Base-by-base conservation (phyloP, 805 yeast species). In the Priceomyces carsonii region DNA sequence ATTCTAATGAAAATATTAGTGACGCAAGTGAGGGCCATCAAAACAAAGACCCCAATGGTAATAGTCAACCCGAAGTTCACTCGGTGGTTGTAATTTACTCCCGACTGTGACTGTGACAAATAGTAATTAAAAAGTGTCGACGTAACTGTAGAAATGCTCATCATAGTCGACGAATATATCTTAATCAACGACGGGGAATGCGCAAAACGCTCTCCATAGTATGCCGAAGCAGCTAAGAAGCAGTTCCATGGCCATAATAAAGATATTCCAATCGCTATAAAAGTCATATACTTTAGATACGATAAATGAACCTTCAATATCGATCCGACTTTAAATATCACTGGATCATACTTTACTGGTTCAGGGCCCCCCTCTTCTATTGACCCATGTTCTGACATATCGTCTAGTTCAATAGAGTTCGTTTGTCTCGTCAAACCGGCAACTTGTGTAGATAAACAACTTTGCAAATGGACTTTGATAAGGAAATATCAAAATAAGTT, bases 161-260 rank as follows among this genome's bases (percentile, higher is more conserved):
- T 90, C 85, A 89, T 85, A 0, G 93, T 78, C 13, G 93, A 81
- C 2, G 90, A 76, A 57, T 85, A 88, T 13, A 71, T 69, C 44
- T 69, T 70, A 8, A 84, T 71, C 48, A 82, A 59, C 1, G 59
- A 32, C 2, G 82, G 75, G 3, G 73, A 59, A 25, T 64, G 60
- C 14, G 63, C 60, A 43, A 91, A 77, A 47, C 89, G 55, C 44
- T 76, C 73, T 39, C 75, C 71, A 51, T 88, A 87, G 59, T 87
- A 89, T 6, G 84, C 83, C 0, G 95, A 77, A 0, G 96, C 96
- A 1, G 95, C 79, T 7, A 93, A 61, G 44, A 90, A 82, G 47
- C 93, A 80, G 66, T 91, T 93, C 96, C 98, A 91, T 0, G 98
- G 98, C 97, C 98, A 91, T 14, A 91, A 69, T 14, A 84, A 68